Evolutionary conservation across 225 moss, liverwort and hornwort genomes (phyloP), one percentile per base, ranked within the genome.

Genomic region (Antitrichia curtipendula): DNA sequence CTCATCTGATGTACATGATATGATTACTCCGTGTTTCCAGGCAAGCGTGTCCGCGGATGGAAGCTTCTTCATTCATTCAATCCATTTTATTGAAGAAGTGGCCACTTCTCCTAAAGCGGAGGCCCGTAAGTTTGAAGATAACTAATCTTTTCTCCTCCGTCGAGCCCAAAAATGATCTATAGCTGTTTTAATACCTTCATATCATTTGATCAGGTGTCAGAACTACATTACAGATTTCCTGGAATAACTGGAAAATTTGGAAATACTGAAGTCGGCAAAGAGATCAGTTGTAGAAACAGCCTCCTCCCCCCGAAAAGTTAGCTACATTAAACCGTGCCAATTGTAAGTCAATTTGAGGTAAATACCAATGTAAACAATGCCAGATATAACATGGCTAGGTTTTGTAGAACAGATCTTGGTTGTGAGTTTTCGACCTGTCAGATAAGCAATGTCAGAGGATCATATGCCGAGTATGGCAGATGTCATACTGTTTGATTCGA

Each of bases 41-140:
- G 97, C 93, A 88, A 98, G 98, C 61, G 96, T 98, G 56, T 95
- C 97, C 52, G 85, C 91, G 65, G 98, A 95, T 90, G 98, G 97
- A 59, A 98, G 97, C 85, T 98, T 97, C 89, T 98, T 98, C 78
- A 82, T 97, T 62, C 93, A 95, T 61, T 90, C 91, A 41, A 90
- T 96, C 70, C 89, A 95, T 82, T 94, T 98, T 88, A 88, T 87
- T 61, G 81, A 89, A 56, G 92, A 90, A 75, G 90, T 90, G 72
- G 91, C 88, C 41, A 84, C 89, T 66, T 85, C 89, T 79, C 90
- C 95, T 34, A 68, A 80, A 90, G 89, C 85, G 82, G 87, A 86
- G 83, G 91, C 88, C 43, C 94, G 97, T 98, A 94, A 89, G 91
- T 85, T 73, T 80, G 69, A 13, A 83, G 53, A 88, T 61, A 83